phyloP scores from a whole-genome alignment of 805 yeast genomes.

The Ogataea haglerorum region DNA sequence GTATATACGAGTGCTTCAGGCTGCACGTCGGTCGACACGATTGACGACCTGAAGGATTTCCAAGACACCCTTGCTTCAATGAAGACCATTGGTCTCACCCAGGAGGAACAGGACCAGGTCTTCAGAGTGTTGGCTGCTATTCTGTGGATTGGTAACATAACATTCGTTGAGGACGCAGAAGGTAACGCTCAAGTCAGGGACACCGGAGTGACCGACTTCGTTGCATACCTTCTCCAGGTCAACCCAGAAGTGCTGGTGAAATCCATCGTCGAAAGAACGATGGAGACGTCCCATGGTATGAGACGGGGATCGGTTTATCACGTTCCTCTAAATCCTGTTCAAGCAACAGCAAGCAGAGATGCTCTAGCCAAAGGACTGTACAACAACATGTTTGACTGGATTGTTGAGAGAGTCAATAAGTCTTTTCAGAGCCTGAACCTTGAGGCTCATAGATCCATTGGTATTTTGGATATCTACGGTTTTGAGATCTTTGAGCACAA shows the following conservation, averaged over 20 bases:
- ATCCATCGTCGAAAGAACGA: constrained; percentile 72
- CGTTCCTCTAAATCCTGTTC: constrained; percentile 86
- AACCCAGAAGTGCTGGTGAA: constrained; percentile 61
- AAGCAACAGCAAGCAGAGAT: constrained; percentile 93
- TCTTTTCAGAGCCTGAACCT: constrained; percentile 57
- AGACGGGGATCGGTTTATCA: constrained; percentile 91
- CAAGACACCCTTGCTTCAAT: constrained; percentile 81
- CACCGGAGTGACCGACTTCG: constrained; percentile 87
- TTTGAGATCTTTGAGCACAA: constrained; percentile 94
- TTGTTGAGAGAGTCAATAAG: constrained; percentile 83
- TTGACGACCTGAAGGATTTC: constrained; percentile 80
- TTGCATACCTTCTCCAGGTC: constrained; percentile 86
- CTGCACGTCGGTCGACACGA: constrained; percentile 81
- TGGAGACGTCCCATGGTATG: constrained; percentile 89
- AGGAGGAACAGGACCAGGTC: constrained; percentile 84
- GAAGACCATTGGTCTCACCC: constrained; percentile 79
- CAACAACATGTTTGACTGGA: constrained; percentile 93
- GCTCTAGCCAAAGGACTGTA: constrained; percentile 94
- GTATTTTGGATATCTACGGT: constrained; percentile 93
- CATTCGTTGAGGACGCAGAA: constrained; percentile 80
- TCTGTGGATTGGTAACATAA: constrained; percentile 91
- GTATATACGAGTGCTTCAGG: constrained; percentile 82
- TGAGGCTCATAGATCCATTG: constrained; percentile 61
- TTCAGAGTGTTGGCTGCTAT: constrained; percentile 81
- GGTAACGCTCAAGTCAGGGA: constrained; percentile 85